Evolutionary conservation across 345 rosid genomes (phyloP).

Genomic region (Hypericum perforatum): DNA sequence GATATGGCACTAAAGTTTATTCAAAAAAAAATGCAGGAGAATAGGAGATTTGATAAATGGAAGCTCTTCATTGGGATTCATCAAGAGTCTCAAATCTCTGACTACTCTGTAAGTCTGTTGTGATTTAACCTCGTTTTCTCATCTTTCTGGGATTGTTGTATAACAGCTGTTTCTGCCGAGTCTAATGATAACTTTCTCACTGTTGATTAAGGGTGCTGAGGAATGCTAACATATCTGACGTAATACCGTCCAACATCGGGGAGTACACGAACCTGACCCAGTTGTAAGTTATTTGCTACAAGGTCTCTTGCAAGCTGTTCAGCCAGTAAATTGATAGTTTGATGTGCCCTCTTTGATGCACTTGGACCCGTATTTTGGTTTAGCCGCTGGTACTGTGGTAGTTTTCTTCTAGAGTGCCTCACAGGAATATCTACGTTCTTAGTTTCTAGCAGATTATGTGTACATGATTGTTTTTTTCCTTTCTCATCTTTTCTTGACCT

Average conservation of each 20-base stretch:
- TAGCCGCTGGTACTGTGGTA: too few relatives aligned
- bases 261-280: slow-evolving; percentile 36
- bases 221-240: slow-evolving; percentile 40
- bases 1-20: slow-evolving; percentile 4
- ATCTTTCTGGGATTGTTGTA: neutral
- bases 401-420: too few relatives aligned
- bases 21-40: slow-evolving; percentile 33
- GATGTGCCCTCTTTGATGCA: neutral
- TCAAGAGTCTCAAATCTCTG: slow-evolving; percentile 39
- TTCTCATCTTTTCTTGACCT: neutral
- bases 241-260: slow-evolving; percentile 49
- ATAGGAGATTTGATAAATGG: slow-evolving; percentile 53
- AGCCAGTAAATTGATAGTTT: neutral
- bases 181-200: slow-evolving; percentile 1
- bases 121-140: neutral
- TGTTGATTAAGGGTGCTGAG: slow-evolving; percentile 37
- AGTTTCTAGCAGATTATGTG: too few relatives aligned
- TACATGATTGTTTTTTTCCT: neutral
- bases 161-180: neutral
- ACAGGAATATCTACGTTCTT: too few relatives aligned
- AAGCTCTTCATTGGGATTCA: slow-evolving; percentile 41
- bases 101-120: slow-evolving; percentile 31
- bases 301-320: neutral
- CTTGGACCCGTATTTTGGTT: neutral
- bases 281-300: slow-evolving; percentile 35